Conservation (phyloP, 108 stramenopile genomes). For the Seminavis robusta region DNA sequence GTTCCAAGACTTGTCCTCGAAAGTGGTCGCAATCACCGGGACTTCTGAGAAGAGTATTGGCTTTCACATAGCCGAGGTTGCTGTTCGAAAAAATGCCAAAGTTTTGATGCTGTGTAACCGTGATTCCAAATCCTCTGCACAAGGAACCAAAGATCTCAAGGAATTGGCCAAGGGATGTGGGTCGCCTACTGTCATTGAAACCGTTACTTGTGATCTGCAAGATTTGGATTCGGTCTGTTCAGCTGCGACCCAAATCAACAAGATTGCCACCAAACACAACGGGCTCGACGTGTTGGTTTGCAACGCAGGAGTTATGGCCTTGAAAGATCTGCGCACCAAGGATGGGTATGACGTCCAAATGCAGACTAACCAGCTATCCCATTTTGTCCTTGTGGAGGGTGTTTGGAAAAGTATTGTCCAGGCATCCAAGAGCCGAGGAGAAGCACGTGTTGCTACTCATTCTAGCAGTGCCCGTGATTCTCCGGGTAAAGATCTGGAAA, state of each 20-base stretch:
- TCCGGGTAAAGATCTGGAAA: conserved; percentile 17
- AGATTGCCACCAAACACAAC: conserved; percentile 17
- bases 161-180: not conserved
- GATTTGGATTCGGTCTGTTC: conserved; percentile 21
- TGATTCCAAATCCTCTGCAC: conserved; percentile 22
- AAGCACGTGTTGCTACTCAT: conserved; percentile 41
- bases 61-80: conserved; percentile 18
- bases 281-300: conserved; percentile 32
- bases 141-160: conserved; percentile 15
- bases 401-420: conserved; percentile 34
- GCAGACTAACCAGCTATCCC: too few species aligned
- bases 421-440: conserved; percentile 25
- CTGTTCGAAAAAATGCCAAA: conserved; percentile 26
- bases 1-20: too few species aligned
- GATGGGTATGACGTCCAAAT: conserved; percentile 64
- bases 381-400: conserved; percentile 48
- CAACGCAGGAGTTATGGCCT: conserved; percentile 59
- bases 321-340: conserved; percentile 24
- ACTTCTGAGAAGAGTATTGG: conserved; percentile 31
- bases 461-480: conserved; percentile 13
- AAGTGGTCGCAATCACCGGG: conserved; percentile 43
- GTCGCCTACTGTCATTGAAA: not conserved
- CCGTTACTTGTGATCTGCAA: conserved; percentile 40
- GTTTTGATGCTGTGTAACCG: conserved; percentile 37
- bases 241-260: conserved; percentile 22